Evolutionary conservation across 192 early-diverging fungal genomes (phyloP).

Genomic region (Podila clonocystis): DNA sequence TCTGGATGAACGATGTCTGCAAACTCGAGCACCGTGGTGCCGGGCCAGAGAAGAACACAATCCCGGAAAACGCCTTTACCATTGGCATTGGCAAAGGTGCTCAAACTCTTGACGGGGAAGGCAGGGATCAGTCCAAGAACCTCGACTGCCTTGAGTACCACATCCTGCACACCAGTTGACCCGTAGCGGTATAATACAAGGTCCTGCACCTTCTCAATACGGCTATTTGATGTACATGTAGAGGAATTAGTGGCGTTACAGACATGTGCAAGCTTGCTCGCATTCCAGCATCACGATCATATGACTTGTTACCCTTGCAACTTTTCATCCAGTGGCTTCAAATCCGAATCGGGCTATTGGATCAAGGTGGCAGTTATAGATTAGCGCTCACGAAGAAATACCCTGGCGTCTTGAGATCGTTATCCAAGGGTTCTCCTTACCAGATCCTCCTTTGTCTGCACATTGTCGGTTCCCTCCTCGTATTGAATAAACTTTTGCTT

Average conservation of each 20-base stretch:
- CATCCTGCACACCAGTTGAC: slow-evolving; percentile 82
- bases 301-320: slow-evolving; percentile 39
- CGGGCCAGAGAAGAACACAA: slow-evolving; percentile 75
- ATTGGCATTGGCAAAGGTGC: slow-evolving; percentile 66
- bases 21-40: slow-evolving; percentile 81
- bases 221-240: slow-evolving; percentile 12
- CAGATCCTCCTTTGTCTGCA: slow-evolving; percentile 56
- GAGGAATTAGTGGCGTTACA: not conserved
- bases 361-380: not conserved
- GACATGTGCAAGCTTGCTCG: not conserved
- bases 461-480: slow-evolving; percentile 65
- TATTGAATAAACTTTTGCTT: slow-evolving; percentile 67
- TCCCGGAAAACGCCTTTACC: slow-evolving; percentile 74
- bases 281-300: no score
- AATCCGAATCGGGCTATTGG: slow-evolving; percentile 51
- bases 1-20: slow-evolving; percentile 77
- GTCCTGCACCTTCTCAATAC: slow-evolving; percentile 74
- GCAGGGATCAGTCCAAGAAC: slow-evolving; percentile 74
- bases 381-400: not conserved
- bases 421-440: slow-evolving; percentile 5
- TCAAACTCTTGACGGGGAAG: slow-evolving; percentile 80
- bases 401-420: not conserved
- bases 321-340: slow-evolving; percentile 69
- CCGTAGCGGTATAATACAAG: slow-evolving; percentile 87
- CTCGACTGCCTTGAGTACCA: slow-evolving; percentile 70